Percentiles rank a stretch among this genome's conserved stretches.
Conservation (phyloP, 768 basidiomycete species). For the Postia placenta region DNA sequence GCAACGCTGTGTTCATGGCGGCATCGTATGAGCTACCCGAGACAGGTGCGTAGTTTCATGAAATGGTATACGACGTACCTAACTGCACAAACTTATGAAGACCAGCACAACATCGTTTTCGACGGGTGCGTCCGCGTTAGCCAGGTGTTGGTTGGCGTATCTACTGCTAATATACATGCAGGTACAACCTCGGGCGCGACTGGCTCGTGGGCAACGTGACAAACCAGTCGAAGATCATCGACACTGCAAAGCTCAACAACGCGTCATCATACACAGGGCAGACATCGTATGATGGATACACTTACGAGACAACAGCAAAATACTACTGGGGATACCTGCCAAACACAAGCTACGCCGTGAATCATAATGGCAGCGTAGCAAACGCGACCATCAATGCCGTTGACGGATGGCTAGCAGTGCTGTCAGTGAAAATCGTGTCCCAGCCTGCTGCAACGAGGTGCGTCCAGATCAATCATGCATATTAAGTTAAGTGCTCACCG, state of each 20-base stretch:
- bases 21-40: constrained; percentile 68
- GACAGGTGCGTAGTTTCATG: constrained; percentile 34
- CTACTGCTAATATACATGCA: constrained; percentile 10
- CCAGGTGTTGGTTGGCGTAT: neutral
- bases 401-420: constrained; percentile 79
- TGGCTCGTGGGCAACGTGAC: constrained; percentile 85
- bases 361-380: constrained; percentile 55
- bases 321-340: constrained; percentile 69
- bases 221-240: constrained; percentile 32
- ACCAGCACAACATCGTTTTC: constrained; percentile 61
- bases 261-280: constrained; percentile 53
- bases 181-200: constrained; percentile 80
- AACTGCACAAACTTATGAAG: constrained; percentile 22
- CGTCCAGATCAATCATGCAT: neutral
- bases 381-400: constrained; percentile 50
- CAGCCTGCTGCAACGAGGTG: constrained; percentile 17
- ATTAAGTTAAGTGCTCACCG: neutral
- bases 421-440: constrained; percentile 61
- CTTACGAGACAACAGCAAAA: constrained; percentile 61
- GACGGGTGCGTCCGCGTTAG: constrained; percentile 46
- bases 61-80: neutral
- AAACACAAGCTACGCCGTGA: constrained; percentile 65
- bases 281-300: constrained; percentile 60
- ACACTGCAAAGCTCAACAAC: constrained; percentile 47
- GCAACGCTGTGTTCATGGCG: constrained; percentile 73